phyloP scores from a whole-genome alignment of 202 grass and related monocot genomes.

The Zoysia matrella region DNA sequence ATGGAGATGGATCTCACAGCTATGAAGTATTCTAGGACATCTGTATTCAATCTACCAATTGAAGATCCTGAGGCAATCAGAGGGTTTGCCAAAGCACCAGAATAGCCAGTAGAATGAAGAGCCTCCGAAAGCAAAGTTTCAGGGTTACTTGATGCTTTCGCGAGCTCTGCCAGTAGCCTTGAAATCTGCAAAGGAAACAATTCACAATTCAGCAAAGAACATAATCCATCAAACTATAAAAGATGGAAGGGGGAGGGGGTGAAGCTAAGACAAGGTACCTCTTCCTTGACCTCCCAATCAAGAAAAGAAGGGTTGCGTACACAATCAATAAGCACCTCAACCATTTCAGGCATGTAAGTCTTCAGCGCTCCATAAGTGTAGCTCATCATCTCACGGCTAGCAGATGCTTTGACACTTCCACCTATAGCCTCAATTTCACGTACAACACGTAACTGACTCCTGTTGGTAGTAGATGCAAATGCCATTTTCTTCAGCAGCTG shows the following conservation, averaged over 20 bases:
- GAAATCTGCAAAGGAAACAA: conserved; percentile 54
- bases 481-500: conserved; percentile 85
- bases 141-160: conserved; percentile 65
- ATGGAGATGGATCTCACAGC: conserved; percentile 55
- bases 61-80: conserved; percentile 72
- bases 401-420: conserved; percentile 74
- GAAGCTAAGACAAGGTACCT: conserved; percentile 54
- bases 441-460: conserved; percentile 78
- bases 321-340: conserved; percentile 89
- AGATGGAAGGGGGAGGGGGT: not conserved
- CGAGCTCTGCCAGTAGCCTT: conserved; percentile 67
- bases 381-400: conserved; percentile 79
- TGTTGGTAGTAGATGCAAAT: conserved; percentile 79
- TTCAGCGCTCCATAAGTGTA: conserved; percentile 85
- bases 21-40: conserved; percentile 72
- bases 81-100: conserved; percentile 89
- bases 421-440: conserved; percentile 87
- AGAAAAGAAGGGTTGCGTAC: conserved; percentile 81
- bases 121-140: conserved; percentile 88
- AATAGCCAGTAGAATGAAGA: conserved; percentile 88
- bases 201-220: conserved; percentile 5
- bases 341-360: conserved; percentile 91
- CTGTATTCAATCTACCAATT: conserved; percentile 65
- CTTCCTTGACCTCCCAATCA: conserved; percentile 97
- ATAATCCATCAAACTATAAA: conserved; percentile 19